Percentiles rank a stretch among this genome's conserved stretches.
Evolutionary conservation across 306 rosid species (phyloP).

Genomic region (Rosa multiflora): DNA sequence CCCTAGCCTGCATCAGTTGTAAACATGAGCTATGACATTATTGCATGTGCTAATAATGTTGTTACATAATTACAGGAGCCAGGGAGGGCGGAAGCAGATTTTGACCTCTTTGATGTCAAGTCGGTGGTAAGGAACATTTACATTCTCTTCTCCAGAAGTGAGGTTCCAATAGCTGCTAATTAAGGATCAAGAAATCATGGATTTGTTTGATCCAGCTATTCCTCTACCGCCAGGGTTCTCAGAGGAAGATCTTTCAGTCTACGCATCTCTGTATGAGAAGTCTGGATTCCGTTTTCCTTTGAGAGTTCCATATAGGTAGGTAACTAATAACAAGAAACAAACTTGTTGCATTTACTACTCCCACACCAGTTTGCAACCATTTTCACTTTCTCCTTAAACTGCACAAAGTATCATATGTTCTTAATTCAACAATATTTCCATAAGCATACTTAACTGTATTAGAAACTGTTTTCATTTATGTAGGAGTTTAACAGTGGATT

Average conservation of each 20-base stretch:
- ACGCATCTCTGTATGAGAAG: constrained; percentile 54
- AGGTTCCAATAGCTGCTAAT: constrained; percentile 48
- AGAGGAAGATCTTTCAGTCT: constrained; percentile 49
- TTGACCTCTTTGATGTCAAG: constrained; percentile 54
- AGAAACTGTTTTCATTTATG: background rate
- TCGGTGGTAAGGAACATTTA: constrained; percentile 52
- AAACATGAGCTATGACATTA: background rate
- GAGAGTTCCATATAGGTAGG: constrained; percentile 57
- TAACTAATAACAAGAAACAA: background rate
- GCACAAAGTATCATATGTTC: background rate
- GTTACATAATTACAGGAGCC: constrained; percentile 31
- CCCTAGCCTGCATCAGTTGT: background rate
- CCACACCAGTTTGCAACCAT: background rate
- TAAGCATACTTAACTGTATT: background rate
- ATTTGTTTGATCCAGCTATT: constrained; percentile 49
- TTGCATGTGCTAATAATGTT: background rate
- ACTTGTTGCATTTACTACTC: background rate
- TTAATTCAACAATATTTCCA: too few relatives aligned
- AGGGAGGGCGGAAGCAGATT: constrained; percentile 60
- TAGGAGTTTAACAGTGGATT: constrained; percentile 29
- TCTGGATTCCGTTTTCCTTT: constrained; percentile 54
- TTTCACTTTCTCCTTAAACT: background rate
- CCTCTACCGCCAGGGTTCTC: constrained; percentile 62
- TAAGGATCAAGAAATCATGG: constrained; percentile 65
- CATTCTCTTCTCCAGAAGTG: constrained; percentile 53